Percentiles rank a stretch among this genome's conserved stretches.
Evolutionary conservation across 2,329 filamentous ascomycete species (phyloP).

Genomic region (Xylariomycetidae sp.): DNA sequence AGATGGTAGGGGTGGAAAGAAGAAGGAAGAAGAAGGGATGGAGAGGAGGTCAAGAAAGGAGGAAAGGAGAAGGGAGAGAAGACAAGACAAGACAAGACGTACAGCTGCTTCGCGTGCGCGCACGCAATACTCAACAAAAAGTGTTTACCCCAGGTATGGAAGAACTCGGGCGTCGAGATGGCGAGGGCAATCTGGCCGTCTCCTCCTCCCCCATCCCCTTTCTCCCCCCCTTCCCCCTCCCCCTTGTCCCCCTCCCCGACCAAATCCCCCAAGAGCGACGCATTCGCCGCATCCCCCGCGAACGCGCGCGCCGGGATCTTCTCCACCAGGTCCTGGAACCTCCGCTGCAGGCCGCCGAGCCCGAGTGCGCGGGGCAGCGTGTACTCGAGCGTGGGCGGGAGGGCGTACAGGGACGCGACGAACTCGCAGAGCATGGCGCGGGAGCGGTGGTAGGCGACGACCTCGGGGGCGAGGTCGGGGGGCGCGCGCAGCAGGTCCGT

Average conservation of each 20-base stretch:
- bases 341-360: constrained; percentile 5
- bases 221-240: too few relatives aligned
- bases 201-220: too few relatives aligned
- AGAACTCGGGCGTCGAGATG: constrained; percentile 32
- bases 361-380: not conserved
- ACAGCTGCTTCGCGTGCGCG: constrained; percentile 49
- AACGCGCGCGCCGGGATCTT: constrained; percentile 26
- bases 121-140: constrained; percentile 51
- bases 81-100: constrained; percentile 2
- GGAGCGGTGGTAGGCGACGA: constrained; percentile 46
- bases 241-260: not conserved
- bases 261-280: constrained; percentile 45
- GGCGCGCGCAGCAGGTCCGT: constrained; percentile 13
- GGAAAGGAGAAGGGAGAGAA: not conserved
- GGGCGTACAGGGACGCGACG: constrained; percentile 38
- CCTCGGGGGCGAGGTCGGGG: constrained; percentile 21
- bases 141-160: constrained; percentile 48
- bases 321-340: constrained; percentile 26
- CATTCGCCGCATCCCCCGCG: constrained; percentile 35
- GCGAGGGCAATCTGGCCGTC: constrained; percentile 47
- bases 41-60: not conserved
- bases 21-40: constrained; percentile 1
- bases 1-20: not conserved
- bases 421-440: constrained; percentile 45
- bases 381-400: constrained; percentile 33